Percentiles rank a stretch among this genome's conserved stretches.
These are phyloP conservation scores for Mycena albidolilacea DNA, from an alignment of 768 basidiomycete species.

Conservation along the genomic window DNA sequence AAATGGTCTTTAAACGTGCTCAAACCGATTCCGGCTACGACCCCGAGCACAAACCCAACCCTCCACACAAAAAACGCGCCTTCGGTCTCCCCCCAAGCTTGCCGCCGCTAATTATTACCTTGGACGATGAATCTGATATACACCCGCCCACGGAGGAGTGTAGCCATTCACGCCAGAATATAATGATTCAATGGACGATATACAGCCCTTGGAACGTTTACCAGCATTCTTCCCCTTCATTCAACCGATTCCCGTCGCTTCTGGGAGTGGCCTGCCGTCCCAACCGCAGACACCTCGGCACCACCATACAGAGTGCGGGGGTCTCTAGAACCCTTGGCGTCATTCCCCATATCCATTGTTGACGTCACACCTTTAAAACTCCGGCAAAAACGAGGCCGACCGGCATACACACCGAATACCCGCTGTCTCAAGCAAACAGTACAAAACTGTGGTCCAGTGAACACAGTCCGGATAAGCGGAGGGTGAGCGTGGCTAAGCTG, in stretches of 20 bases:
- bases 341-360: neutral
- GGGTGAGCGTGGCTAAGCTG: neutral
- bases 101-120: neutral
- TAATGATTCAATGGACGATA: neutral
- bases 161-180: neutral
- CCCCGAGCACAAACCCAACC: neutral
- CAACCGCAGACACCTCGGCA: neutral
- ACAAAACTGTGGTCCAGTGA: neutral
- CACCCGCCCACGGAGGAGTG: neutral
- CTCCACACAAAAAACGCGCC: neutral
- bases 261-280: neutral
- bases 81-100: conserved; percentile 13
- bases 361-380: conserved; percentile 12
- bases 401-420: neutral
- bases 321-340: neutral
- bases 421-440: conserved; percentile 7
- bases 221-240: neutral
- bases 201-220: neutral
- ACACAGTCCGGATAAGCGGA: neutral
- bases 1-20: conserved; percentile 2
- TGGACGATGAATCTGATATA: neutral
- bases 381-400: neutral
- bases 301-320: neutral
- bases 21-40: neutral
- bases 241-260: neutral